A percentile compares a stretch with the other conserved stretches of the same genome.
Conservation (phyloP, 148 eudicot genomes). For the Chenopodium quinoa region DNA sequence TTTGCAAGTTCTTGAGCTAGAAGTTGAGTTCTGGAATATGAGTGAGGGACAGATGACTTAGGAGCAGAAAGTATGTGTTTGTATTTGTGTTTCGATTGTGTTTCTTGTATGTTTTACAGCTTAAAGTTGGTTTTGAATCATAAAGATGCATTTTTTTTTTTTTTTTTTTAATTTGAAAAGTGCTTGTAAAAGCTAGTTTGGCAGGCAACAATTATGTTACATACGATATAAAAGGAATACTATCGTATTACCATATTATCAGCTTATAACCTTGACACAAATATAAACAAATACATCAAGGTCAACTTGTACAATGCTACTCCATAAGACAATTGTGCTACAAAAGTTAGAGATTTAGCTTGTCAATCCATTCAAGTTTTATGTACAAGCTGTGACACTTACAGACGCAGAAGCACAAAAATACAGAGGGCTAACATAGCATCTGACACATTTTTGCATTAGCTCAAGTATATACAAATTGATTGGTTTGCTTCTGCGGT, state of each 20-base stretch:
- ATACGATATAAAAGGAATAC: no score
- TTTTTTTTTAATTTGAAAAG: no score
- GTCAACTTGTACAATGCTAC: not conserved
- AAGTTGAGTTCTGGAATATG: conserved; percentile 83
- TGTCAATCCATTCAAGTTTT: not conserved
- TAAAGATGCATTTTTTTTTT: no score
- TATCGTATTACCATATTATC: no score
- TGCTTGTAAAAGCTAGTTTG: no score
- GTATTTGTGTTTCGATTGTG: not conserved
- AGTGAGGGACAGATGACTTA: conserved; percentile 33
- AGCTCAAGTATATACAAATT: not conserved
- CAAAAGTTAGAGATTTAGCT: not conserved
- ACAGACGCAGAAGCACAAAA: conserved; percentile 7
- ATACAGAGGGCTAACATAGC: not conserved
- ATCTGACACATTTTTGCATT: not conserved
- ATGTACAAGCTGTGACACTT: conserved; percentile 10
- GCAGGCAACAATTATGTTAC: no score
- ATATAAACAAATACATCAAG: not conserved
- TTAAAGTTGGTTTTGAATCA: no score
- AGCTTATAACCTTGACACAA: no score
- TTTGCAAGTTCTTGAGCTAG: conserved; percentile 51
- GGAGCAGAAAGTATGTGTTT: not conserved
- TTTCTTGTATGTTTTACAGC: not conserved
- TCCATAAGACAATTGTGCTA: not conserved
- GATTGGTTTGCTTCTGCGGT: conserved; percentile 6